phyloP scores from a whole-genome alignment of 345 rosid genomes.

The Anastatica hierochuntica region DNA sequence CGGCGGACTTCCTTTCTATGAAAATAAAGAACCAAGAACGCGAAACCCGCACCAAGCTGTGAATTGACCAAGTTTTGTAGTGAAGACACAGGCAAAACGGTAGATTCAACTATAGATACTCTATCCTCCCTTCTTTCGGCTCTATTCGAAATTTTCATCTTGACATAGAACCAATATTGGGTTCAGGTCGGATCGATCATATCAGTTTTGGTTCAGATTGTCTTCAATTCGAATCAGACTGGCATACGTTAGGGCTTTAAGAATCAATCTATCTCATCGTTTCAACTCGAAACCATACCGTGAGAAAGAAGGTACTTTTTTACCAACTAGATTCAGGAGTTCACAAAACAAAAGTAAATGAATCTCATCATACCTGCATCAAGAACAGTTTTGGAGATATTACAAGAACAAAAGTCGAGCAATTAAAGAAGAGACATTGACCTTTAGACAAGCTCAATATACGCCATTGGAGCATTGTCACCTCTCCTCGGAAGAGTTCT shows the following conservation, averaged over 20 bases:
- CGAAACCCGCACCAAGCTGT: conserved; percentile 25
- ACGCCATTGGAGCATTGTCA: conserved; percentile 98
- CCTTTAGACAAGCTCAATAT: conserved; percentile 83
- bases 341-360: not conserved
- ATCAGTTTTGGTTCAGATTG: too few species aligned
- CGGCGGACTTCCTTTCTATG: conserved; percentile 21
- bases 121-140: not conserved
- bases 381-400: not conserved
- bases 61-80: not conserved
- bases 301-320: not conserved
- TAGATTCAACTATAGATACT: not conserved
- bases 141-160: not conserved
- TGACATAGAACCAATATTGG: not conserved
- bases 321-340: not conserved
- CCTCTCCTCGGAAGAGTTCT: conserved; percentile 93
- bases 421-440: not conserved
- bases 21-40: conserved; percentile 32
- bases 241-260: not conserved
- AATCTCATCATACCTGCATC: conserved; percentile 21
- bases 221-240: too few species aligned
- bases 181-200: too few species aligned
- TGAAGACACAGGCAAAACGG: not conserved
- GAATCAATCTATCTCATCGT: not conserved
- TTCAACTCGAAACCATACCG: not conserved
- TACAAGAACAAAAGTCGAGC: not conserved